Percentiles rank a stretch among this genome's conserved stretches.
Conservation (phyloP, 371 early-diverging fungal genomes). For the Actinomortierella wolfii region DNA sequence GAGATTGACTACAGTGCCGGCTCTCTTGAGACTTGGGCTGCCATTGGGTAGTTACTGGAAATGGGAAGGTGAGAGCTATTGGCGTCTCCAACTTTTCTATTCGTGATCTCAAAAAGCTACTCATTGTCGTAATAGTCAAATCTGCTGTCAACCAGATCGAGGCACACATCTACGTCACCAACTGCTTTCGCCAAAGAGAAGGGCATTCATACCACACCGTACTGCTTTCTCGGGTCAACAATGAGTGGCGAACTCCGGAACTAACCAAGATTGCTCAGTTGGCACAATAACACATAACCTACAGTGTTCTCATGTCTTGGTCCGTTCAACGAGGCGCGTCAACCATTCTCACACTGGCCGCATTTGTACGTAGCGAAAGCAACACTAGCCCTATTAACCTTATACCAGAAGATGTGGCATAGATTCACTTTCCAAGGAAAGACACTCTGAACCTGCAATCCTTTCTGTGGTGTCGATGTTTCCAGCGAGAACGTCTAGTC, state of each 20-base stretch:
- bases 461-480: slow-evolving; percentile 51
- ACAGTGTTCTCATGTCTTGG: slow-evolving; percentile 80
- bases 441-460: slow-evolving; percentile 21
- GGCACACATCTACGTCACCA: slow-evolving; percentile 87
- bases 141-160: slow-evolving; percentile 81
- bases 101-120: slow-evolving; percentile 54
- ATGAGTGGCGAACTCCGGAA: background rate
- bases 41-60: slow-evolving; percentile 65
- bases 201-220: slow-evolving; percentile 78
- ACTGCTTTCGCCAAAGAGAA: slow-evolving; percentile 72
- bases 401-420: slow-evolving; percentile 49
- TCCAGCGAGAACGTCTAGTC: slow-evolving; percentile 49
- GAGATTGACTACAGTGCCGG: slow-evolving; percentile 12
- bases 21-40: slow-evolving; percentile 46
- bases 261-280: slow-evolving; percentile 55
- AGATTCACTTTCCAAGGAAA: slow-evolving; percentile 47
- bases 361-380: slow-evolving; percentile 50
- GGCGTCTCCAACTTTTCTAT: slow-evolving; percentile 71
- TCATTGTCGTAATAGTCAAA: slow-evolving; percentile 57
- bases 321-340: slow-evolving; percentile 67
- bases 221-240: slow-evolving; percentile 75
- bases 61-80: slow-evolving; percentile 69
- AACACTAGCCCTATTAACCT: slow-evolving; percentile 52
- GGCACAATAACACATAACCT: slow-evolving; percentile 70
- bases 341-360: slow-evolving; percentile 67